These are phyloP conservation scores for Botrytis fabae DNA, from an alignment of 2,329 filamentous ascomycete genomes.

Conservation along the genomic window DNA sequence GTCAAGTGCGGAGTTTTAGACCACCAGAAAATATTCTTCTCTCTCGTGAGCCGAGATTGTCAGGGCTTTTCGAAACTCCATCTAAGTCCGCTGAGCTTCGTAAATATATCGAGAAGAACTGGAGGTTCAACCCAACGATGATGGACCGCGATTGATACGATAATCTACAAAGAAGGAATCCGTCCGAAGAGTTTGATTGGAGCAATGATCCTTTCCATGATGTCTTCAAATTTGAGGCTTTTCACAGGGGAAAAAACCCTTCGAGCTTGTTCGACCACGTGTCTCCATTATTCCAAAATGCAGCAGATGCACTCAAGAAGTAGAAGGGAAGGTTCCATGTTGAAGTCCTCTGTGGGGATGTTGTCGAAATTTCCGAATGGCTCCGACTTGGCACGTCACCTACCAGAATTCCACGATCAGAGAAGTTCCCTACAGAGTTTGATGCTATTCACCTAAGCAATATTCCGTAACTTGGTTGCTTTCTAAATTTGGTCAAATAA, in stretches of 20 bases:
- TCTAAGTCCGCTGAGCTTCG: background rate
- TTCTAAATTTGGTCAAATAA: background rate
- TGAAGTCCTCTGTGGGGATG: conserved; percentile 28
- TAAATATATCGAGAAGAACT: background rate
- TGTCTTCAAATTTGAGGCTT: conserved; percentile 12
- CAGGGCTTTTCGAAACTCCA: background rate
- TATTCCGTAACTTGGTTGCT: conserved; percentile 25
- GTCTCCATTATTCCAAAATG: conserved; percentile 25
- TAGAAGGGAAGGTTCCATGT: conserved; percentile 25
- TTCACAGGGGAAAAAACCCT: background rate
- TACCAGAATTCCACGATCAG: background rate
- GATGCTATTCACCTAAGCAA: conserved; percentile 30
- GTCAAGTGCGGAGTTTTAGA: background rate
- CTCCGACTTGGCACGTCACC: conserved; percentile 22
- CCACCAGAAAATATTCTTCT: background rate
- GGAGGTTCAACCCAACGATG: conserved; percentile 9
- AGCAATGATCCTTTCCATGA: conserved; percentile 25
- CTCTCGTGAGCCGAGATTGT: background rate
- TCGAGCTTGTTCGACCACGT: conserved; percentile 26
- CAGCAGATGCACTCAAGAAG: conserved; percentile 24
- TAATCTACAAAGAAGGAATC: background rate
- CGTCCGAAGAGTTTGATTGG: conserved; percentile 11
- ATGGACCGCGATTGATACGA: background rate
- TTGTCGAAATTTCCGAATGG: conserved; percentile 27
- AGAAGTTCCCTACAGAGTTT: conserved; percentile 24